phyloP scores from a whole-genome alignment of 225 moss, liverwort and hornwort species.

The Climacium dendroides region DNA sequence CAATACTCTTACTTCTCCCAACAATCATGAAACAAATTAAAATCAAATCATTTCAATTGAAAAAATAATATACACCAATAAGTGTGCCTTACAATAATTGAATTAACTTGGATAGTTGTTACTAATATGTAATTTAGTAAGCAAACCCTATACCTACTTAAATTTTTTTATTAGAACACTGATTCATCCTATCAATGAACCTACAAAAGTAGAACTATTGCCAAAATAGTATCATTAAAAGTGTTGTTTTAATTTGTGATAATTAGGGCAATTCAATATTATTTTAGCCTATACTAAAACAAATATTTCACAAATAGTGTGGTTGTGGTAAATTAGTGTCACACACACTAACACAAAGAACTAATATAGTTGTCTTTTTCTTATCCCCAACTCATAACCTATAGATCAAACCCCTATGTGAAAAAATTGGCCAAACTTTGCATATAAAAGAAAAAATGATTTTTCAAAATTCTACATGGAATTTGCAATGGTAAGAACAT shows the following conservation, averaged over 20 bases:
- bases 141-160: accelerated
- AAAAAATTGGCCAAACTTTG: background rate
- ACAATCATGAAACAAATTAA: background rate
- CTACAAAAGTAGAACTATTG: background rate
- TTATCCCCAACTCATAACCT: background rate
- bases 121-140: background rate
- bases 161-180: background rate
- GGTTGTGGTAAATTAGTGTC: background rate
- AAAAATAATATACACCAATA: background rate
- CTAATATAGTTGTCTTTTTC: background rate
- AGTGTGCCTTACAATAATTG: background rate
- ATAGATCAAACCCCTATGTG: accelerated
- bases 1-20: background rate
- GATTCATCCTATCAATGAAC: background rate
- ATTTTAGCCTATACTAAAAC: background rate
- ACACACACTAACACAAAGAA: background rate
- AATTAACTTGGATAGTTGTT: background rate
- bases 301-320: background rate
- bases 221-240: background rate
- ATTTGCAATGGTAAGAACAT: background rate
- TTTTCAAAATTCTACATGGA: background rate
- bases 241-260: no score
- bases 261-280: background rate
- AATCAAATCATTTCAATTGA: background rate
- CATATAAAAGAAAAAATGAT: background rate